Base-by-base conservation (phyloP, 495 filamentous ascomycete species). In the Daldinia childiae region DNA sequence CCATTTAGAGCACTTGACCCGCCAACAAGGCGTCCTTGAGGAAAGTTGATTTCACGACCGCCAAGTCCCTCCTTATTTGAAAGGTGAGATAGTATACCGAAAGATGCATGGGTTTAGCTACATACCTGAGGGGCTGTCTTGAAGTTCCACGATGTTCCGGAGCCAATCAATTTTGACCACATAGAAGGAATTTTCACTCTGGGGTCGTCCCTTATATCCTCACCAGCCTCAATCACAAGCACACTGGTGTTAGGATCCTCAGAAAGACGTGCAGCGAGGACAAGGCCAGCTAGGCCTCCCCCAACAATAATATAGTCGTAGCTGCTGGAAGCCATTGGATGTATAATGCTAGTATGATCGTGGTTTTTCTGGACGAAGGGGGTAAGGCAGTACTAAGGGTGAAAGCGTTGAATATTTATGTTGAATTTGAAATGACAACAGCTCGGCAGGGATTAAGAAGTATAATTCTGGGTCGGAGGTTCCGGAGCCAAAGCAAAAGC, bases 181-280 rank as follows among this genome's bases (percentile, higher is more conserved):
- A 79, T 66, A 75, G 52, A 68, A 8, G 76, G 73, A 24, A 36
- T 62, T 0, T 52, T 56, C n/a, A 72, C 56, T 4, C 41, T 57
- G 0, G 65, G 38, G 17, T 76, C 68, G 4, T 15, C 21, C 9
- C 17, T 63, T 6, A 58, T 64, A 36, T 78, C 68, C 1, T 45
- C 71, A 11, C 84, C 84, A 1, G 83, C 81, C 65, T 87, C 85
- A 26, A 87, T 52, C 17, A 87, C 68, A 26, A 86, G 76, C 11
- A 87, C 77, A 0, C 71, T 68, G 9, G 72, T 64, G 34, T 74
- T 69, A 1, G 71, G 68, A 62, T 84, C 76, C 61, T 85, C 82
- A 12, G 83, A 81, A 5, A 86, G 80, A 15, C 83, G 78, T 24
- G 76, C 74, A 43, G 84, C 85, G 7, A 87, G 59, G 2, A 85